Base-by-base conservation (phyloP, 2,329 filamentous ascomycete genomes). In the Pseudopithomyces chartarum region DNA sequence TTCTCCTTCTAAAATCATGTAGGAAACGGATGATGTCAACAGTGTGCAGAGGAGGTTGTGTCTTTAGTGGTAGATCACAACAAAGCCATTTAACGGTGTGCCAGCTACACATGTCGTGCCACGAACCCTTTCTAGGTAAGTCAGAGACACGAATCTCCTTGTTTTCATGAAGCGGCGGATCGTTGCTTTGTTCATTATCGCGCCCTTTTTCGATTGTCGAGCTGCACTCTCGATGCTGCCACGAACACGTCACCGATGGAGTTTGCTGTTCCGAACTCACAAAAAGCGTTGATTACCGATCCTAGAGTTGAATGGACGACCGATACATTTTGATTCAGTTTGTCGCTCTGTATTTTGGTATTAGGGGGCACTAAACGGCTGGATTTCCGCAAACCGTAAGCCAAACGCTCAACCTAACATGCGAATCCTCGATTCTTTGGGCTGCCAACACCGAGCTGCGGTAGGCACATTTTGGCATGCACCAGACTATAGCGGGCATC, bases 311-410 rank as follows among this genome's bases (percentile, higher is more conserved):
- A 29, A 29, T 29, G 32, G 20, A 20, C 42, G 12, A 39, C 13
- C 32, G 17, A 34, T 34, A 6, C 13, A 10, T 20, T 52, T 26
- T 26, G 32, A 26, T 33, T 34, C 17, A 13, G 33, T 34, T n/a
- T 32, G 47, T 32, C 15, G 32, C 32, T 26, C 3, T 29, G 34
- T 15, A 23, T 10, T n/a, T 4, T 26, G 23, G 22, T 39, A 39
- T 36, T 32, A 32, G 10, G 15, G 20, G 26, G n/a, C 36, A n/a
- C 26, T 32, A n/a, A 12, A 38, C 39, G 54, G 47, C 47, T 56
- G 54, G 3, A 23, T 38, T 52, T 40, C 54, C 54, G 6, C n/a
- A 47, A 47, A 8, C 15, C 23, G 54, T 38, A 46, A 11, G 29
- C 42, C 40, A 42, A 26, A 47, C 52, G 52, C 22, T 38, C n/a